A percentile compares a stretch with the other conserved stretches of the same genome.
Evolutionary conservation across 176 grass and related monocot genomes (phyloP).

Genomic region (Avena eriantha): DNA sequence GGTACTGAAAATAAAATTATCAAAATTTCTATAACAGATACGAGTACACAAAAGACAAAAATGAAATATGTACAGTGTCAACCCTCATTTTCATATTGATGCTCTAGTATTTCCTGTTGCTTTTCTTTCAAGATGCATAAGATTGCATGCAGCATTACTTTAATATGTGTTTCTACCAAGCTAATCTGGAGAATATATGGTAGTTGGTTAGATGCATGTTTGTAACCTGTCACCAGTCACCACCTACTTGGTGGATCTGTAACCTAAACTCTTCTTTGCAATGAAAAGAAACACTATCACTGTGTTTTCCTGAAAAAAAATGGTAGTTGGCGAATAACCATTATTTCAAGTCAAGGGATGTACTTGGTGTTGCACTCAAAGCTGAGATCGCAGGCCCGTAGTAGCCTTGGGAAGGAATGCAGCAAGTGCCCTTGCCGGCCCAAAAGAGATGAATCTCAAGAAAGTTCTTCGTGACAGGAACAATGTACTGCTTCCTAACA

Average conservation of each 20-base stretch:
- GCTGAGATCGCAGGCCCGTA: conserved; percentile 76
- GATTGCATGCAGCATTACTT: neutral
- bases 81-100: neutral
- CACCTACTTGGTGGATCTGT: too few relatives aligned
- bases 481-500: conserved; percentile 55
- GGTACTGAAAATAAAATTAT: neutral
- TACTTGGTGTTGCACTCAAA: conserved; percentile 78
- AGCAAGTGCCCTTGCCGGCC: conserved; percentile 95
- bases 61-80: conserved; percentile 14
- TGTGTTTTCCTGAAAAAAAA: too few relatives aligned
- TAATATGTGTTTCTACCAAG: neutral
- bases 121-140: neutral
- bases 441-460: conserved; percentile 96
- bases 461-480: conserved; percentile 74
- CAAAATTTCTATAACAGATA: neutral
- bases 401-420: conserved; percentile 65
- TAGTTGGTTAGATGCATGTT: too few relatives aligned
- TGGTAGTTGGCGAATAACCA: too few relatives aligned
- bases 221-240: too few relatives aligned
- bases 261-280: too few relatives aligned
- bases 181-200: neutral
- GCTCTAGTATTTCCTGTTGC: neutral
- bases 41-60: neutral
- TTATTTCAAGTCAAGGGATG: neutral
- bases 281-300: too few relatives aligned